Evolutionary conservation across 1,139 yeast species (phyloP).

Genomic region (Debaryomyces udenii): DNA sequence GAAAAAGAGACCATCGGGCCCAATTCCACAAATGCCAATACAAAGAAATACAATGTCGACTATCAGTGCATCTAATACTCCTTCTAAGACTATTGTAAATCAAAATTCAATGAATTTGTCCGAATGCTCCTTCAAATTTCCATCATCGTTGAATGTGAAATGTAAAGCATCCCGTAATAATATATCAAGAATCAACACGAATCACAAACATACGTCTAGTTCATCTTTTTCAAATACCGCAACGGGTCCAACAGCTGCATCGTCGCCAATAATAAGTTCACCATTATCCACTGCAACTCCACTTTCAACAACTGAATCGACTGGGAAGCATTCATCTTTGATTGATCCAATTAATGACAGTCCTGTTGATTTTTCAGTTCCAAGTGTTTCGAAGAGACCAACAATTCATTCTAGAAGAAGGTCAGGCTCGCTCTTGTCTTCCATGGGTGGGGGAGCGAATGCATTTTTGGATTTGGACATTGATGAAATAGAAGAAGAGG

Average conservation of each 20-base stretch:
- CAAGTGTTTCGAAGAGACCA: conserved; percentile 18
- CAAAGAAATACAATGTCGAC: conserved; percentile 5
- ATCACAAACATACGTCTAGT: conserved; percentile 11
- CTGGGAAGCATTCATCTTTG: conserved; percentile 25
- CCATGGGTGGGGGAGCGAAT: conserved; percentile 28
- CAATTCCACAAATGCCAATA: conserved; percentile 16
- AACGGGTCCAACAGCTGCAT: conserved; percentile 11
- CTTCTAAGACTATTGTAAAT: conserved; percentile 6
- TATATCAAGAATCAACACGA: conserved; percentile 19
- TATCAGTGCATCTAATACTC: conserved; percentile 6
- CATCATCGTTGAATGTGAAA: conserved; percentile 19
- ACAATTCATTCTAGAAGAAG: conserved; percentile 22
- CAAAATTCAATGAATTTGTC: conserved; percentile 15
- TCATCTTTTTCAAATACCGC: conserved; percentile 1
- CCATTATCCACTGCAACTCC: conserved; percentile 42
- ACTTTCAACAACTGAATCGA: conserved; percentile 29
- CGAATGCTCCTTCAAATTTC: conserved; percentile 23
- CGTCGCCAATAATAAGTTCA: conserved; percentile 40
- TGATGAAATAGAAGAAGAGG: conserved; percentile 34
- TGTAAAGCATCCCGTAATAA: conserved; percentile 23
- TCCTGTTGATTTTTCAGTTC: conserved; percentile 44
- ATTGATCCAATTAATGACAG: conserved; percentile 47
- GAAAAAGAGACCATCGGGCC: conserved; percentile 24
- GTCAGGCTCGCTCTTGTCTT: conserved; percentile 26
- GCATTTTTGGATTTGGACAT: conserved; percentile 26